Evolutionary conservation across 345 rosid genomes (phyloP), one percentile per base, ranked within the genome.

Genomic region (Lumnitzera littorea): DNA sequence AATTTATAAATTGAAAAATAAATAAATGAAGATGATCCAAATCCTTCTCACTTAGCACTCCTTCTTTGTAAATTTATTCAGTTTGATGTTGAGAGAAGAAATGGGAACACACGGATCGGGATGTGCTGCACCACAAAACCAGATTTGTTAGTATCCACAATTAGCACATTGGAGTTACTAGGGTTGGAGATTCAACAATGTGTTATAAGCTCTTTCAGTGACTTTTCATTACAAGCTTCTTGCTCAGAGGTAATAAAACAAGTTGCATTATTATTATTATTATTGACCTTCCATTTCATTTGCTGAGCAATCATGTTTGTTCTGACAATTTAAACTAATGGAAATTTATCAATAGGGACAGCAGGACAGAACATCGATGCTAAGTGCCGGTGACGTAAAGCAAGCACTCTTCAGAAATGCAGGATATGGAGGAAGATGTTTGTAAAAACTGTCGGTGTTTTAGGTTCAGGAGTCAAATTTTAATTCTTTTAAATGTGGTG

Each of bases 141-240:
- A 7, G 74, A 74, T 36, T 49, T 78, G 58, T 50, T 75, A 46
- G 57, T 75, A 24, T 75, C 83, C 27, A 78, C 73, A 11, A 68
- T 75, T 11, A 69, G 60, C 65, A 74, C 69, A 27, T 48, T 78
- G 25, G 80, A 78, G 25, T 69, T 65, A 23, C 43, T 67, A 36
- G 83, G 77, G 60, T 63, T 71, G 16, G 83, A 78, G 75, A 75
- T 72, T 55, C 68, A 72, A 36, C 77, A 74, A 23, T 74, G 82
- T 64, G 79, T 78, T 9, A 67, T 78, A 3, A 78, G 83, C 70
- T 78, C 80, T 64, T 75, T 78, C 73, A 69, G 62, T 55, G 83
- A 78, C 59, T 78, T 78, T 61, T 69, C 83, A 17, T 52, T 74
- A 70, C 82, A 78, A 70, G 83, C 83, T 53, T 66, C 80, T 54